These are phyloP conservation scores for Uronychia setigera DNA, from an alignment of 73 alveolate species.

Conservation along the genomic window DNA sequence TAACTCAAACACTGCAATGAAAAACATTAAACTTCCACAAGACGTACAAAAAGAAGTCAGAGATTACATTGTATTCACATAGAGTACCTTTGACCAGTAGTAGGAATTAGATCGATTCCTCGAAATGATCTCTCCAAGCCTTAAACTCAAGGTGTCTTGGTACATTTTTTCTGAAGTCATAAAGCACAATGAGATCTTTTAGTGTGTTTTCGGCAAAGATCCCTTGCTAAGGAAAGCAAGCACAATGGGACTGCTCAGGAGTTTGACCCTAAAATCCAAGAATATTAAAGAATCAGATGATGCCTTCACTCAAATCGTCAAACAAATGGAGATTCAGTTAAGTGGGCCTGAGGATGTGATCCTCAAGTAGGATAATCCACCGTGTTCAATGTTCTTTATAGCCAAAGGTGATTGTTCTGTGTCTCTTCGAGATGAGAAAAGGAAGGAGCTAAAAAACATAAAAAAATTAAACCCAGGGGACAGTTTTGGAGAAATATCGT, in stretches of 20 bases:
- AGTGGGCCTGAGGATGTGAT: conserved; percentile 50
- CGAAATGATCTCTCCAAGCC: conserved; percentile 53
- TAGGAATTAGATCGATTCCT: conserved; percentile 39
- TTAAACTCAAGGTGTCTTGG: conserved; percentile 38
- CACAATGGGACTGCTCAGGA: conserved; percentile 9
- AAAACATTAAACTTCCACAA: conserved; percentile 29
- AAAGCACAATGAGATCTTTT: conserved; percentile 7
- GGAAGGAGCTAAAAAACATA: not conserved
- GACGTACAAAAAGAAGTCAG: conserved; percentile 30
- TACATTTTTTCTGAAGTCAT: conserved; percentile 34
- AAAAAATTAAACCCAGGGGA: conserved; percentile 44
- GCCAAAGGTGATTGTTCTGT: conserved; percentile 63
- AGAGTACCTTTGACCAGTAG: conserved; percentile 39
- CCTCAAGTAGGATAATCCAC: not conserved
- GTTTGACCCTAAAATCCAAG: not conserved
- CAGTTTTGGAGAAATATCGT: conserved; percentile 58
- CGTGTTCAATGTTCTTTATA: conserved; percentile 38
- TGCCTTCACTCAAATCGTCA: not conserved
- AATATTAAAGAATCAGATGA: not conserved
- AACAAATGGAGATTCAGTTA: conserved; percentile 15
- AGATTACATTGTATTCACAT: conserved; percentile 37
- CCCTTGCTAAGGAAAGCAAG: conserved; percentile 3
- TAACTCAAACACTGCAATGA: conserved; percentile 65
- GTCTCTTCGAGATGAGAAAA: conserved; percentile 13
- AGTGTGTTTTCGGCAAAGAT: conserved; percentile 4